A percentile compares a stretch with the other conserved stretches of the same genome.
Conservation (phyloP, 1,284 basidiomycete species). For the Lignosus rhinocerotis region DNA sequence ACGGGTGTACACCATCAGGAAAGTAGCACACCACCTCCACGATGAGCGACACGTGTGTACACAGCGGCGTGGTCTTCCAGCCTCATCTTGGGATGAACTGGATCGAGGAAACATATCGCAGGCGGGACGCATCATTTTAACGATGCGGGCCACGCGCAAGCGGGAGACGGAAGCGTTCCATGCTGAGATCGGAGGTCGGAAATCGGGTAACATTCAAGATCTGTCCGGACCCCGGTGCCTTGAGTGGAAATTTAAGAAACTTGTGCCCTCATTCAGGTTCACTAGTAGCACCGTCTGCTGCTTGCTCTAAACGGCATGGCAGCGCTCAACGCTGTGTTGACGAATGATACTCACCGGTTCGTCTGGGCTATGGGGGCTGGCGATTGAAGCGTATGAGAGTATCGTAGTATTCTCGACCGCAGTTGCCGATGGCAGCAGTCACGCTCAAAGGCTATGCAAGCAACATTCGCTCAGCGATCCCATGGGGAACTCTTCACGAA, state of each 20-base stretch:
- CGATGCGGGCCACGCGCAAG: neutral
- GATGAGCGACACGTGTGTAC: neutral
- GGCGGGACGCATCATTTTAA: neutral
- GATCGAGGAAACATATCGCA: conserved; percentile 1
- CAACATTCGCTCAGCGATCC: too few relatives aligned
- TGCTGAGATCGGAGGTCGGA: neutral
- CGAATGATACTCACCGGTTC: conserved; percentile 1
- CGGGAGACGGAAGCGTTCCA: conserved; percentile 5
- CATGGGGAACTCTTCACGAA: too few relatives aligned
- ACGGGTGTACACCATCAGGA: conserved; percentile 1
- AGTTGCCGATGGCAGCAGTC: neutral
- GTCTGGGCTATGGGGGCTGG: conserved; percentile 7
- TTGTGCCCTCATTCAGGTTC: neutral
- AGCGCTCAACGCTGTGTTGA: conserved; percentile 1
- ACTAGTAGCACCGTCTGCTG: neutral
- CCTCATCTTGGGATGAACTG: neutral
- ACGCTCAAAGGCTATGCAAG: neutral
- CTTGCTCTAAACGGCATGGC: neutral
- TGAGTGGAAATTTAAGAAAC: neutral
- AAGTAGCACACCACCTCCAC: too few relatives aligned
- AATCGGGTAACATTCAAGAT: too few relatives aligned
- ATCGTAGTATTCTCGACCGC: neutral
- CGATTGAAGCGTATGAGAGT: neutral
- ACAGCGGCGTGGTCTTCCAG: conserved; percentile 8
- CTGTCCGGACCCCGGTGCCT: neutral